Conservation (phyloP, 108 stramenopile species). For the Fistulifera pelliculosa region DNA sequence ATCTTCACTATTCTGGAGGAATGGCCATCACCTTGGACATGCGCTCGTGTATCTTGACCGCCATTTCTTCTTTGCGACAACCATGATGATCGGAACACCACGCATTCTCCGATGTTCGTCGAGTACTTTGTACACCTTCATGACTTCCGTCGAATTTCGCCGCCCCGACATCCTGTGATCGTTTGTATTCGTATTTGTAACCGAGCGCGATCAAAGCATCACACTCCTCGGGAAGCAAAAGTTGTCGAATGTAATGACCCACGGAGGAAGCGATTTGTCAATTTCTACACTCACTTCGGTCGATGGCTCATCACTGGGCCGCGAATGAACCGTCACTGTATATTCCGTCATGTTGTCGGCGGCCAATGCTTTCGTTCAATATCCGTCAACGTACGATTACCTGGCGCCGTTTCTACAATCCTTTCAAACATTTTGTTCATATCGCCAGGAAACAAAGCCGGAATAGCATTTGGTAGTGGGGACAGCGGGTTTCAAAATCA, state of each 20-base stretch:
- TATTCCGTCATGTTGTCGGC: conserved; percentile 52
- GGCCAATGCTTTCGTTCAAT: conserved; percentile 18
- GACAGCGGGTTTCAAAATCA: conserved; percentile 29
- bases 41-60: conserved; percentile 22
- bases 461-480: conserved; percentile 16
- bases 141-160: conserved; percentile 10
- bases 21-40: conserved; percentile 41
- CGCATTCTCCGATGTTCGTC: conserved; percentile 49
- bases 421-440: conserved; percentile 40
- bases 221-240: conserved; percentile 61
- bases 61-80: conserved; percentile 27
- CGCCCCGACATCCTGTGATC: conserved; percentile 29
- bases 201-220: conserved; percentile 45
- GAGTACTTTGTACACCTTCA: conserved; percentile 17
- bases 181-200: conserved; percentile 38
- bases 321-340: conserved; percentile 54
- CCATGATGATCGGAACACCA: conserved; percentile 40
- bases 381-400: conserved; percentile 52
- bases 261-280: conserved; percentile 50
- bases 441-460: conserved; percentile 31
- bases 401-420: conserved; percentile 49
- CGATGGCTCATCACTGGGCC: conserved; percentile 30
- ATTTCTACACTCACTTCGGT: conserved; percentile 20
- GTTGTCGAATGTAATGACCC: conserved; percentile 73
- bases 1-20: conserved; percentile 61